Evolutionary conservation across 1,139 yeast genomes (phyloP).

Genomic region (Yarrowia galli): DNA sequence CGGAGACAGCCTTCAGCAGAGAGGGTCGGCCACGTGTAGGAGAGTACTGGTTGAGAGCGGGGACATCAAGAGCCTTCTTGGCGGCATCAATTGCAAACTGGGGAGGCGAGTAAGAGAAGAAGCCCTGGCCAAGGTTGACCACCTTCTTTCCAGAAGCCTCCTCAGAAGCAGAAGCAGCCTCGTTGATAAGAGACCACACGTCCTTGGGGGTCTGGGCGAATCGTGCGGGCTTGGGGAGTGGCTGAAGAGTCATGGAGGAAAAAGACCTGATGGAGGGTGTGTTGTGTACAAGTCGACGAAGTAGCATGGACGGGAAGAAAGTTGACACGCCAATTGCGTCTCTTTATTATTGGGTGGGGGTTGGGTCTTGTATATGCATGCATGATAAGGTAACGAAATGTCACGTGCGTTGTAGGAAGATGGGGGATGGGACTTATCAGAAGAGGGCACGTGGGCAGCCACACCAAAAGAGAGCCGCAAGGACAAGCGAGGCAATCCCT

Average conservation of each 20-base stretch:
- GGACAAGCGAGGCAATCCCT: background rate
- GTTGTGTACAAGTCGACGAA: constrained; percentile 21
- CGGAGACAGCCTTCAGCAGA: constrained; percentile 70
- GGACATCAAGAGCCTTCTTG: constrained; percentile 70
- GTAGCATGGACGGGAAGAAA: constrained; percentile 17
- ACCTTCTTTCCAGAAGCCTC: constrained; percentile 72
- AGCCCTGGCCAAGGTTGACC: constrained; percentile 93
- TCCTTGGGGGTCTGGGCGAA: constrained; percentile 61
- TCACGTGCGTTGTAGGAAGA: constrained; percentile 10
- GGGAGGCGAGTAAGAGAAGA: constrained; percentile 94
- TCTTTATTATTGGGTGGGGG: constrained; percentile 29
- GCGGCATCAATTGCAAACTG: constrained; percentile 86
- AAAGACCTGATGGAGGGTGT: background rate
- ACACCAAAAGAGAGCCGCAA: background rate
- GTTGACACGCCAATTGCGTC: constrained; percentile 5
- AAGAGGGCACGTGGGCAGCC: constrained; percentile 19
- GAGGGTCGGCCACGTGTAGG: constrained; percentile 88
- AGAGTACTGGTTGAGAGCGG: constrained; percentile 88
- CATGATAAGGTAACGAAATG: constrained; percentile 37
- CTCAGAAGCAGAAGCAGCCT: constrained; percentile 86
- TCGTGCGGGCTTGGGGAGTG: constrained; percentile 45
- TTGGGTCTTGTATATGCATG: constrained; percentile 25
- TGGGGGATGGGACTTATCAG: background rate
- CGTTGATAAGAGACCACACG: constrained; percentile 93
- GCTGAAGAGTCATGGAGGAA: constrained; percentile 39